These are phyloP conservation scores for Microdochium trichocladiopsis DNA, from an alignment of 2,329 filamentous ascomycete species.

Conservation along the genomic window DNA sequence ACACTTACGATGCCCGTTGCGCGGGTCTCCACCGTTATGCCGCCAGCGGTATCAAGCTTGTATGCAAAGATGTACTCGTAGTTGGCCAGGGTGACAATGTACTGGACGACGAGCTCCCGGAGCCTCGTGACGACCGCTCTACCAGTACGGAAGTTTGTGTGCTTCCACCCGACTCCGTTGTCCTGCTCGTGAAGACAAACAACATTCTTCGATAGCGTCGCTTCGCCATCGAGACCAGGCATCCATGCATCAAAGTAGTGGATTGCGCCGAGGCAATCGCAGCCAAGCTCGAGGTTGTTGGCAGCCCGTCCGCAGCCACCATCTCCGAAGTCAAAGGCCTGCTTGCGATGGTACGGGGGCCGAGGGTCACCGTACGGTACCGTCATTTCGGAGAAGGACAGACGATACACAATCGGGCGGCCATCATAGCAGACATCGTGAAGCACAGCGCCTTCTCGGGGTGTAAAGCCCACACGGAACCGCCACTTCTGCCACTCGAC, in stretches of 20 bases:
- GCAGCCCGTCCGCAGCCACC: slow-evolving; percentile 56
- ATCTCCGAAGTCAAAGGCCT: slow-evolving; percentile 64
- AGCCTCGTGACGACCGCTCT: slow-evolving; percentile 54
- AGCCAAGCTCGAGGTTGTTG: slow-evolving; percentile 61
- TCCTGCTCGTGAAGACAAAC: slow-evolving; percentile 66
- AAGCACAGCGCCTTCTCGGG: slow-evolving; percentile 53
- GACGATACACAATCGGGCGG: slow-evolving; percentile 49
- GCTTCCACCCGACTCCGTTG: slow-evolving; percentile 63
- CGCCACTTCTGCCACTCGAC: slow-evolving; percentile 39
- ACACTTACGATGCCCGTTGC: slow-evolving; percentile 64
- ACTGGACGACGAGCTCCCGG: slow-evolving; percentile 59
- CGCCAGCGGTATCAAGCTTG: slow-evolving; percentile 57
- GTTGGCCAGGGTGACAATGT: slow-evolving; percentile 62
- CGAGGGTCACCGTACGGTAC: slow-evolving; percentile 58
- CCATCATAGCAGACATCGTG: slow-evolving; percentile 57
- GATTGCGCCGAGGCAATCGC: slow-evolving; percentile 62
- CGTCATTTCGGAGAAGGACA: slow-evolving; percentile 55
- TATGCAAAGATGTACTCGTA: slow-evolving; percentile 65
- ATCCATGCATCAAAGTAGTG: slow-evolving; percentile 47
- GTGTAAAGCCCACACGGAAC: slow-evolving; percentile 56
- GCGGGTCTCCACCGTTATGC: slow-evolving; percentile 52
- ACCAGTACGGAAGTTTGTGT: slow-evolving; percentile 60
- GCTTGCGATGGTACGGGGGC: slow-evolving; percentile 56
- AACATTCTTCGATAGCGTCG: slow-evolving; percentile 48
- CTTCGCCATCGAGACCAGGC: slow-evolving; percentile 44